A percentile compares a stretch with the other conserved stretches of the same genome.
phyloP scores from a whole-genome alignment of 1,284 basidiomycete species.

The Ceratobasidium sp. region DNA sequence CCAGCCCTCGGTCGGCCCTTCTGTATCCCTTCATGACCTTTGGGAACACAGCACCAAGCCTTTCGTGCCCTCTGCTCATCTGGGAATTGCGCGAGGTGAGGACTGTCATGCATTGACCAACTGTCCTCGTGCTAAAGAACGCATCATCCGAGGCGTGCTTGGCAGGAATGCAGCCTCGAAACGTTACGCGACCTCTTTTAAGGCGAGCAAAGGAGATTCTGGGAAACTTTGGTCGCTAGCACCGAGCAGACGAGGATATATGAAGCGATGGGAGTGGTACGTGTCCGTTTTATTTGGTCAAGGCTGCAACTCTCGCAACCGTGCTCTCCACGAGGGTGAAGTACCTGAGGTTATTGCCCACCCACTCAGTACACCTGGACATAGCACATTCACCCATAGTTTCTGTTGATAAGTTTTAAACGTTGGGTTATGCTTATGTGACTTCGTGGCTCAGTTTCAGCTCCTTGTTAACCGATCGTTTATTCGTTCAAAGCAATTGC shows the following conservation, averaged over 20 bases:
- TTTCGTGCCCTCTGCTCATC: neutral
- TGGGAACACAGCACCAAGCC: neutral
- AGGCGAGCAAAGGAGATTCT: neutral
- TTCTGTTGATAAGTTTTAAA: neutral
- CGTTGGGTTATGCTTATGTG: neutral
- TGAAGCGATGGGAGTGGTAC: neutral
- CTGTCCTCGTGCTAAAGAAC: neutral
- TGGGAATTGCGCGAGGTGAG: neutral
- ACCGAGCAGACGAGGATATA: neutral
- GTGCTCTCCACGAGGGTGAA: neutral
- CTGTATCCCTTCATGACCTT: neutral
- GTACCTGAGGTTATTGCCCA: neutral
- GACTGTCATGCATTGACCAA: neutral
- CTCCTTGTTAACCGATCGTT: too few species aligned
- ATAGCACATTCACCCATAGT: neutral
- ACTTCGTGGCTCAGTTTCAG: too few species aligned
- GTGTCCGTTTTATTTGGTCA: neutral
- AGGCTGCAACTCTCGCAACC: neutral
- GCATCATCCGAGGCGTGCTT: neutral
- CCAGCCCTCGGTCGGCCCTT: neutral
- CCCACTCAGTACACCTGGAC: neutral
- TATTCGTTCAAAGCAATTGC: too few species aligned
- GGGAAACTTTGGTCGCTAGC: neutral
- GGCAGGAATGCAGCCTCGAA: neutral
- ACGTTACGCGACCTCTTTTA: neutral